Base-by-base conservation (phyloP, 2,329 filamentous ascomycete species). In the Clarireedia paspali region DNA sequence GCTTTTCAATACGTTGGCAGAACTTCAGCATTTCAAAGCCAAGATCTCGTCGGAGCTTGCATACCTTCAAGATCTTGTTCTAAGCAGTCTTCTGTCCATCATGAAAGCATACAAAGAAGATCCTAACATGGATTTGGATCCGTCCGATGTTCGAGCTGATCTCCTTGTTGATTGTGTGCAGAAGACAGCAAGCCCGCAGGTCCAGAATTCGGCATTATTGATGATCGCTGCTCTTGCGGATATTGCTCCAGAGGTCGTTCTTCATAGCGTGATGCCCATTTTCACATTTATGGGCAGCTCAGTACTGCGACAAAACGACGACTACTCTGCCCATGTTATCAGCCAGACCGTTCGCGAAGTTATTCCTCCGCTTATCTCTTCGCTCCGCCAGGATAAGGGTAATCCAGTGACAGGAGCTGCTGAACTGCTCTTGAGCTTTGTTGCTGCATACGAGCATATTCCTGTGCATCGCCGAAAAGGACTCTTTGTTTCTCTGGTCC, bases 221-320 rank as follows among this genome's bases (percentile, higher is more conserved):
- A 77, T 99, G 26, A 89, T 97, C 57, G 91, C 92, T 24, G 87
- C 85, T 56, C 77, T 99, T 42, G 92, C 94, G 23, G 87, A 87
- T 40, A 88, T 91, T 63, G 89, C 90, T 0, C 94, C 95, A 0
- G 91, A 96, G 69, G 76, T 95, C 48, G 89, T 99, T 3, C 78
- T 99, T 56, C 92, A 99, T 72, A 96, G 91, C 64, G 89, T 99
- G 53, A 99, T 99, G 94, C 94, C 94, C 12, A 92, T 99, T 52
- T 99, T 99, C 73, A 97, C 94, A 0, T 96, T 97, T 69, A 96
- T 97, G 86, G 91, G 92, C 44, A 88, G 87, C 45, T 96, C 89
- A 3, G 86, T 96, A 20, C 79, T 99, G 50, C 85, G 89, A 49
- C 92, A 96, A 73, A 90, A 89, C 64, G 95, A 99, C 66, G 92